Evolutionary conservation across 441 rosid species (phyloP).

Genomic region (Macaranga tanarius): DNA sequence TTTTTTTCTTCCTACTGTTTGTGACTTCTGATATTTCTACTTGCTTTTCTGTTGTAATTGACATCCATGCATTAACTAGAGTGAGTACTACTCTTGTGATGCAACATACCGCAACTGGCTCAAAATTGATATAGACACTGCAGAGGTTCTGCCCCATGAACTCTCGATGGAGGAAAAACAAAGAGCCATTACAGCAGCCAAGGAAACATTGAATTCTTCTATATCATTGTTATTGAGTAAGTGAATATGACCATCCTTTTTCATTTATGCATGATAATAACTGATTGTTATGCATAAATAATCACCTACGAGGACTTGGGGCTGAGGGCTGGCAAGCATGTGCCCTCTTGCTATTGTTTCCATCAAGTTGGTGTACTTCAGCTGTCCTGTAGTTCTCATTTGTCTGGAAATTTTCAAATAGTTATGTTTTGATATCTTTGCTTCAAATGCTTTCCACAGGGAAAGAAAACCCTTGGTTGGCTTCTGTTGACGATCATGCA

Average conservation of each 20-base stretch:
- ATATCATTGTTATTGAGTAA: conserved; percentile 63
- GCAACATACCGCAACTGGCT: conserved; percentile 98
- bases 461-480: conserved; percentile 74
- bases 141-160: conserved; percentile 61
- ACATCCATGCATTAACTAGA: conserved; percentile 44
- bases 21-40: conserved; percentile 10
- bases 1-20: neutral
- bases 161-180: conserved; percentile 79
- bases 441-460: conserved; percentile 43
- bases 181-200: conserved; percentile 63
- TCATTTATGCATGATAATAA: conserved; percentile 8
- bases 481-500: conserved; percentile 53
- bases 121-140: conserved; percentile 72
- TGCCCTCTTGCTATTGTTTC: conserved; percentile 3
- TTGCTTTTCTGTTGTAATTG: conserved; percentile 9
- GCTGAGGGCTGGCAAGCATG: conserved; percentile 9
- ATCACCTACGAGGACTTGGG: neutral
- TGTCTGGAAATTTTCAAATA: neutral
- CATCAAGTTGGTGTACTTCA: conserved; percentile 1
- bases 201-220: conserved; percentile 66
- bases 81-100: conserved; percentile 91
- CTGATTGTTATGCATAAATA: too few relatives aligned
- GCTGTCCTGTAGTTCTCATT: neutral
- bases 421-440: neutral
- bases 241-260: conserved; percentile 28